Conservation (phyloP, 768 basidiomycete genomes). For the Rhodotorula paludigena region DNA sequence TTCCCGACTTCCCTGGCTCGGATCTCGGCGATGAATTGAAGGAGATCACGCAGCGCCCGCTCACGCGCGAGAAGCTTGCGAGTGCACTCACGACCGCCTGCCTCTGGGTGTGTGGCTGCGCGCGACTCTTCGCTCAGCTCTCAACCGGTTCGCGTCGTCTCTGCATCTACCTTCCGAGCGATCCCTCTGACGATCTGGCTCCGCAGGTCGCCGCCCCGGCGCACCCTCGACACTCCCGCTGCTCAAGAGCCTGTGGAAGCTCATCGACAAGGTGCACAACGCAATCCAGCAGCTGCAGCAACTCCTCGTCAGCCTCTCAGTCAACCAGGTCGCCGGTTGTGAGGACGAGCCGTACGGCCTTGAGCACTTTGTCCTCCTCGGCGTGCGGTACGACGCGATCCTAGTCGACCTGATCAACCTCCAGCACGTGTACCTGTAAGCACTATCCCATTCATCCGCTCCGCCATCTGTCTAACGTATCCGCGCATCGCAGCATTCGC, state of each 20-base stretch:
- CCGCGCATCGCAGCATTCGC: background rate
- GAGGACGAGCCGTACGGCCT: slow-evolving; percentile 24
- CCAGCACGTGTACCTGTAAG: slow-evolving; percentile 25
- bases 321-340: background rate
- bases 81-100: slow-evolving; percentile 4
- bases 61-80: slow-evolving; percentile 7
- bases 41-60: slow-evolving; percentile 3
- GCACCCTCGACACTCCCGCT: slow-evolving; percentile 15
- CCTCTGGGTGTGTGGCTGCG: slow-evolving; percentile 22
- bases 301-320: slow-evolving; percentile 21
- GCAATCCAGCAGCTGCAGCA: slow-evolving; percentile 30
- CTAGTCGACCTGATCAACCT: slow-evolving; percentile 35
- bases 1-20: slow-evolving; percentile 32
- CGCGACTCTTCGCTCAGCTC: slow-evolving; percentile 15
- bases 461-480: too few species aligned
- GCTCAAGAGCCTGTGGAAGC: slow-evolving; percentile 33
- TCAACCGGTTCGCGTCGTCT: slow-evolving; percentile 3
- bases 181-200: background rate
- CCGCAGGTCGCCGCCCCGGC: slow-evolving; percentile 12
- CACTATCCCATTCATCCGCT: too few species aligned
- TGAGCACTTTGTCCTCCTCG: slow-evolving; percentile 32
- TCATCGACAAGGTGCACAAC: slow-evolving; percentile 34
- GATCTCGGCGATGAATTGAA: slow-evolving; percentile 15
- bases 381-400: slow-evolving; percentile 27
- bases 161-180: background rate